Percentiles rank a stretch among this genome's conserved stretches.
These are phyloP conservation scores for Corylus heterophylla DNA, from an alignment of 306 rosid genomes.

Conservation along the genomic window DNA sequence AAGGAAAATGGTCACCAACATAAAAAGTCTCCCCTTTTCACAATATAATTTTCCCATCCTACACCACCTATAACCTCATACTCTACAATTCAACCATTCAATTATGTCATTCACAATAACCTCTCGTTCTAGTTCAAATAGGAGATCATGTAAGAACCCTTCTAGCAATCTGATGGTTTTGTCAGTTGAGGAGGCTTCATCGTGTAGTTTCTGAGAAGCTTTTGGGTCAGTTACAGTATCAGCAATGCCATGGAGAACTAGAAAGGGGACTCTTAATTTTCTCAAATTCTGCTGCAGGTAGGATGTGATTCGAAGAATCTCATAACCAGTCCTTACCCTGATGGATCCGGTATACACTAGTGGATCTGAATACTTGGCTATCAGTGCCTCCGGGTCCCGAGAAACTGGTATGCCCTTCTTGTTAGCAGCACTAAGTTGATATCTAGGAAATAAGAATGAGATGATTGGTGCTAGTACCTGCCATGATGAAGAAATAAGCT, in stretches of 20 bases:
- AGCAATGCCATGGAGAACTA: constrained; percentile 83
- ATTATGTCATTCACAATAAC: constrained; percentile 51
- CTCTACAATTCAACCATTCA: constrained; percentile 71
- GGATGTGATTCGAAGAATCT: constrained; percentile 65
- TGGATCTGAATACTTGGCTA: constrained; percentile 84
- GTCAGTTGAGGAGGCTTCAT: constrained; percentile 75
- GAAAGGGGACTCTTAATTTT: constrained; percentile 68
- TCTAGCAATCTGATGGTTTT: constrained; percentile 69
- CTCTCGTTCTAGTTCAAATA: constrained; percentile 82
- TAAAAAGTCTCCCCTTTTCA: no score
- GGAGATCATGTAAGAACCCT: constrained; percentile 78
- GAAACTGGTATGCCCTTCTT: constrained; percentile 60
- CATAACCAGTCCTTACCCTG: constrained; percentile 77
- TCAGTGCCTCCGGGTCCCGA: constrained; percentile 79
- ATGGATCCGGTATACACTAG: constrained; percentile 76
- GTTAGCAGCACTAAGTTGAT: constrained; percentile 61
- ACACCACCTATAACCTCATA: constrained; percentile 31
- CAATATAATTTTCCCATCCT: not conserved
- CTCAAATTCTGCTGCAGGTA: constrained; percentile 68
- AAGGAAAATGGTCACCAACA: no score
- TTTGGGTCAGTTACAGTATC: constrained; percentile 80
- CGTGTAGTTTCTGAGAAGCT: constrained; percentile 65
- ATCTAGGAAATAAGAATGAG: constrained; percentile 70
- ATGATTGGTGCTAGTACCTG: constrained; percentile 79
- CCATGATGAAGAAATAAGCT: constrained; percentile 18